Conservation (phyloP, 129 eudicot genomes). For the sunflower (Helianthus annuus) region DNA sequence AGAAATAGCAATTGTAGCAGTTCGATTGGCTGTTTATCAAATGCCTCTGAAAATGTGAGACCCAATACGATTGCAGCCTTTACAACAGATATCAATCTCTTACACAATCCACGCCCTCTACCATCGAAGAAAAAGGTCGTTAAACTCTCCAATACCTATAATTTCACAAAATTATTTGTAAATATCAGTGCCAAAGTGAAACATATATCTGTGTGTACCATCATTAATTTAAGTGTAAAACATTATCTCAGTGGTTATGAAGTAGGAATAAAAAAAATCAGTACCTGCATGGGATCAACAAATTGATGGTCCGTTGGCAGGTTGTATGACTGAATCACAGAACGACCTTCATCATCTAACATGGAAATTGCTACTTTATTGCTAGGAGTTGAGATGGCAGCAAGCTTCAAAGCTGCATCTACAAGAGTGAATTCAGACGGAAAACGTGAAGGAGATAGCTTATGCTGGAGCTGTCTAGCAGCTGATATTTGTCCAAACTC, state of each 20-base stretch:
- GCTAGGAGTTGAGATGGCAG: slow-evolving; percentile 73
- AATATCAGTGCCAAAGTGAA: slow-evolving; percentile 16
- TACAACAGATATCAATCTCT: slow-evolving; percentile 76
- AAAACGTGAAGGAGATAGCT: slow-evolving; percentile 66
- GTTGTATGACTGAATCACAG: slow-evolving; percentile 61
- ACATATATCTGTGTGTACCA: neutral
- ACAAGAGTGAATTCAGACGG: slow-evolving; percentile 74
- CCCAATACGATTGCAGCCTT: slow-evolving; percentile 90
- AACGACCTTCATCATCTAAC: slow-evolving; percentile 68
- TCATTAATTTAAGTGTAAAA: neutral
- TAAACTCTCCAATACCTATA: slow-evolving; percentile 72
- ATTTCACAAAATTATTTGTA: slow-evolving; percentile 15
- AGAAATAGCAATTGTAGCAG: slow-evolving; percentile 87
- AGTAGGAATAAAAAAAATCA: neutral
- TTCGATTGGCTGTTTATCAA: slow-evolving; percentile 80
- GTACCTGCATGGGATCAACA: slow-evolving; percentile 81
- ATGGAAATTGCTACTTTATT: slow-evolving; percentile 45
- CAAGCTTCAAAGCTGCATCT: slow-evolving; percentile 84
- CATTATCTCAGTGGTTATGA: slow-evolving; percentile 9
- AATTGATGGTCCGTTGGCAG: slow-evolving; percentile 41
- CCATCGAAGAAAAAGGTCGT: slow-evolving; percentile 61
- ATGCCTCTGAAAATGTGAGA: slow-evolving; percentile 84
- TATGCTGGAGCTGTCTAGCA: slow-evolving; percentile 91
- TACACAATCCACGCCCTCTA: slow-evolving; percentile 87
- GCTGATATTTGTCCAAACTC: slow-evolving; percentile 95